phyloP scores from a whole-genome alignment of 1,284 basidiomycete species.

The Microbotryum silenes-acaulis region DNA sequence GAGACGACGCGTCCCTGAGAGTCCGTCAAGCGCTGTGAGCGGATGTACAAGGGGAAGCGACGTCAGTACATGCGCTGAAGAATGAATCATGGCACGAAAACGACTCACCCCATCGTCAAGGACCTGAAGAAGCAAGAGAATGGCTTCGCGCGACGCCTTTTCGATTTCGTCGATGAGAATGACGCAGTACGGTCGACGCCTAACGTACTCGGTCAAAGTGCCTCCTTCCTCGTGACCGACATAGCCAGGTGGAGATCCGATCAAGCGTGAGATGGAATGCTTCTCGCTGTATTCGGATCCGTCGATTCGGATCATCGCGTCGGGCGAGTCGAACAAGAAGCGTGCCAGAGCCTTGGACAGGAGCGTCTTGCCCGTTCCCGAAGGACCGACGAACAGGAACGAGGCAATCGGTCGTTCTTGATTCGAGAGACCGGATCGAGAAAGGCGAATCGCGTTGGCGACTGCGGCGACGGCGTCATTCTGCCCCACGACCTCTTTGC shows the following conservation, averaged over 20 bases:
- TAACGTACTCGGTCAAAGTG: conserved; percentile 47
- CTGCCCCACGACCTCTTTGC: conserved; percentile 49
- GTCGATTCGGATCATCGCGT: conserved; percentile 53
- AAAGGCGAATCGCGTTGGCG: conserved; percentile 52
- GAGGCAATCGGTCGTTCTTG: conserved; percentile 49
- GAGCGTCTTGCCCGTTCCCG: conserved; percentile 50
- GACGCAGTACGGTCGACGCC: conserved; percentile 46
- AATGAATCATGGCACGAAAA: background rate
- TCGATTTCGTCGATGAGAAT: conserved; percentile 45
- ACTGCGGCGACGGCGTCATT: conserved; percentile 52
- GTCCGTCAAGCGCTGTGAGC: conserved; percentile 22
- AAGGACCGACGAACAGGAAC: conserved; percentile 49
- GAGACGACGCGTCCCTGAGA: conserved; percentile 33
- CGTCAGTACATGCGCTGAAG: background rate
- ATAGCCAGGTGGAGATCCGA: conserved; percentile 58
- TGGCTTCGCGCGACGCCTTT: conserved; percentile 51
- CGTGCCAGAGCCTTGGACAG: conserved; percentile 44
- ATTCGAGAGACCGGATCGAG: conserved; percentile 51
- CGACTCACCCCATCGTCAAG: conserved; percentile 47
- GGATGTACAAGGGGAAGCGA: background rate
- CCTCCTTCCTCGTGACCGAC: conserved; percentile 91
- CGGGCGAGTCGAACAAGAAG: conserved; percentile 50
- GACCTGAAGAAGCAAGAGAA: conserved; percentile 52
- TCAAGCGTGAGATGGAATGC: conserved; percentile 49
- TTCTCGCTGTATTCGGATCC: conserved; percentile 49